Base-by-base conservation (phyloP, 768 basidiomycete genomes). In the Russula griseocarnosa region DNA sequence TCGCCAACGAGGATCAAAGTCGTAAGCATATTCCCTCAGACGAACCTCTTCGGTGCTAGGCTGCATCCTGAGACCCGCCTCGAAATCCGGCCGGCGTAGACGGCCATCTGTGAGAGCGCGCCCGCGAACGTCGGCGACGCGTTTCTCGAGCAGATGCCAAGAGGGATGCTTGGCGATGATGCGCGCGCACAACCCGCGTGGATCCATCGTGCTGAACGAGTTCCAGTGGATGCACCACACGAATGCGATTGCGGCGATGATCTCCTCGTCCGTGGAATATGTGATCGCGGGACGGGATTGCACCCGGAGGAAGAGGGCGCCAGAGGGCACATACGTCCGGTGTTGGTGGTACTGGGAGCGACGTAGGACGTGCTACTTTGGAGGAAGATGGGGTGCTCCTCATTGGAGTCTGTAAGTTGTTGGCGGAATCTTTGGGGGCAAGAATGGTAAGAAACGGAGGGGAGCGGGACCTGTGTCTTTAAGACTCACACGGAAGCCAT, bases 211-310 rank as follows among this genome's bases (percentile, higher is more conserved):
- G 58, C 52, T 59, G 47, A 59, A 66, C 2, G 66, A 66, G 28
- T 66, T 66, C 66, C 66, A 66, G 40, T 66, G 63, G 58, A 66
- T 65, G 20, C 62, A 59, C 62, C 62, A 66, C 22, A 66, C 58
- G 30, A 44, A 59, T n/a, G 62, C 34, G 36, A 66, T 65, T 5
- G 66, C 62, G 20, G 52, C n/a, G 46, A 66, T 65, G 38, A 66
- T 20, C 10, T 66, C 66, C 57, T 55, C 53, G 16, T 66, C 66
- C 24, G 57, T 51, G 13, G 66, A 1, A 55, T 54, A n/a, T 65
- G 58, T 9, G 66, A 66, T 13, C 57, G 62, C 4, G 66, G 66
- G 62, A 49, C 8, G 62, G 62, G n/a, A 9, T 32, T 46, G 63
- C 47, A 11, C 49, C 54, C 6, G 66, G 66, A n/a, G 66, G 66